Evolutionary conservation across 179 eudicot species (phyloP).

Genomic region (Patellifolia procumbens): DNA sequence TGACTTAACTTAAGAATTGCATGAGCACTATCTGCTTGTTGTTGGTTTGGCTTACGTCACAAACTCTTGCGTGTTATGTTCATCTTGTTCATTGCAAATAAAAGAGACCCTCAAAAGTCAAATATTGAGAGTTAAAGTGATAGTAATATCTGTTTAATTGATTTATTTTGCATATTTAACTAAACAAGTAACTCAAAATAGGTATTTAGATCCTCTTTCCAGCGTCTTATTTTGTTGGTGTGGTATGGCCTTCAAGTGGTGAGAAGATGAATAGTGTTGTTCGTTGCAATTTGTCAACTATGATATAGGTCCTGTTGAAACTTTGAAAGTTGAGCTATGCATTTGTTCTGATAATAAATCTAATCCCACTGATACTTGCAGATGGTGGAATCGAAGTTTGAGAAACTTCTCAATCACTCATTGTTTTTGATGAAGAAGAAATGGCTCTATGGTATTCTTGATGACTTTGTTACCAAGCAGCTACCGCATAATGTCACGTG

Average conservation of each 20-base stretch:
- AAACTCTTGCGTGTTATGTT: too few relatives aligned
- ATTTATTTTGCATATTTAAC: too few relatives aligned
- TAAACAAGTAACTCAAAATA: too few relatives aligned
- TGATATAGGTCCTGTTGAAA: background rate
- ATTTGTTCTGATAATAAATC: background rate
- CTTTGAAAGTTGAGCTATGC: background rate
- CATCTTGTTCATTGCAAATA: too few relatives aligned
- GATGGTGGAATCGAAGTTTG: conserved; percentile 87
- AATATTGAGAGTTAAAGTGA: too few relatives aligned
- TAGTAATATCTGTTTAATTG: too few relatives aligned
- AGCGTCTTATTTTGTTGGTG: background rate
- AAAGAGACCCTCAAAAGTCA: too few relatives aligned
- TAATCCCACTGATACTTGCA: conserved; percentile 32
- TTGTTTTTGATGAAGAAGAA: conserved; percentile 66
- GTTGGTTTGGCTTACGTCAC: too few relatives aligned
- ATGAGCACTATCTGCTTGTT: too few relatives aligned
- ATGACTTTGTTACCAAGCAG: conserved; percentile 89
- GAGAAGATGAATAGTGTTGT: background rate
- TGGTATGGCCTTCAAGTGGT: background rate
- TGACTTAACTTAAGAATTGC: too few relatives aligned
- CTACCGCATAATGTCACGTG: conserved; percentile 98
- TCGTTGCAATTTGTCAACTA: background rate
- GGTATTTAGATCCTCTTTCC: too few relatives aligned
- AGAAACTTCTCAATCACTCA: conserved; percentile 78
- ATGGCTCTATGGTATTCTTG: conserved; percentile 84